Percentiles rank a stretch among this genome's conserved stretches.
phyloP scores from a whole-genome alignment of 2,329 filamentous ascomycete species.

The Leptodontidium sp. region DNA sequence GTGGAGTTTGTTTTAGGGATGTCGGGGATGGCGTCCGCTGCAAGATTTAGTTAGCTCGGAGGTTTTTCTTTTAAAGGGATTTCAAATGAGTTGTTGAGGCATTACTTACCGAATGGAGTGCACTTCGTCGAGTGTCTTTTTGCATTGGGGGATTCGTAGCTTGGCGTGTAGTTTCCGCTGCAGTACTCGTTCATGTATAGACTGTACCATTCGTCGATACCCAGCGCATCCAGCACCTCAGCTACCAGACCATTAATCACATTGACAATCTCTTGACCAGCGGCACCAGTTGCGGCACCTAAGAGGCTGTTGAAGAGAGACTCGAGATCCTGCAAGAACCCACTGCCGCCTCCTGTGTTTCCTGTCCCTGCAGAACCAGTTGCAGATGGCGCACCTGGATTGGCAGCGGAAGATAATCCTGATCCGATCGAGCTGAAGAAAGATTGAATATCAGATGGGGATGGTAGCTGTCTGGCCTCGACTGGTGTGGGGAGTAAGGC shows the following conservation, averaged over 20 bases:
- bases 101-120: constrained; percentile 27
- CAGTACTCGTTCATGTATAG: constrained; percentile 33
- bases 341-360: not conserved
- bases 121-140: constrained; percentile 24
- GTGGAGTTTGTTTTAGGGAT: constrained; percentile 28
- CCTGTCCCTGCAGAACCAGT: constrained; percentile 8
- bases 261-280: constrained; percentile 18
- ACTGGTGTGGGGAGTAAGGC: not conserved
- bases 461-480: constrained; percentile 13
- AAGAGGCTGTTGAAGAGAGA: constrained; percentile 16
- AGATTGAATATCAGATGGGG: constrained; percentile 22
- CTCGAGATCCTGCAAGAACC: constrained; percentile 23
- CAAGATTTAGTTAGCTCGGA: not conserved
- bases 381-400: constrained; percentile 13
- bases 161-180: constrained; percentile 27
- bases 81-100: not conserved
- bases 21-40: constrained; percentile 23
- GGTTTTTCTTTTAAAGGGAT: not conserved
- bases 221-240: constrained; percentile 22
- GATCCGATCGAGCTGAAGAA: constrained; percentile 30
- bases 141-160: constrained; percentile 21
- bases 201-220: constrained; percentile 34
- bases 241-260: constrained; percentile 25
- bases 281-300: constrained; percentile 23
- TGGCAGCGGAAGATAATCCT: constrained; percentile 8